phyloP scores from a whole-genome alignment of 768 basidiomycete species.

The Boletus tylopilopsis region DNA sequence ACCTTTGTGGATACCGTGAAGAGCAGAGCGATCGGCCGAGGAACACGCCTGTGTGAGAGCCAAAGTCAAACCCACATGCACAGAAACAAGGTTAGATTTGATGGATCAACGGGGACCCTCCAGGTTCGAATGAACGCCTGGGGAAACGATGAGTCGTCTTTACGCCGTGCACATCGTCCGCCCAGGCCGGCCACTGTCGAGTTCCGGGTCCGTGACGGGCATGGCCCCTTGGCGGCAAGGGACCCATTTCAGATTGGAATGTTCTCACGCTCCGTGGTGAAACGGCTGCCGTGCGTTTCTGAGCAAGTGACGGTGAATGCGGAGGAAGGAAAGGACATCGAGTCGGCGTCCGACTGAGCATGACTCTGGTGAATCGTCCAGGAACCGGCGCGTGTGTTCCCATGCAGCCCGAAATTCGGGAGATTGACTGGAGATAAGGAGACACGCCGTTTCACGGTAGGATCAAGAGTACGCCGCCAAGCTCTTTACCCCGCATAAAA shows the following conservation, averaged over 20 bases:
- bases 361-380: too few species aligned
- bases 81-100: constrained; percentile 15
- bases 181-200: constrained; percentile 29
- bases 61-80: constrained; percentile 23
- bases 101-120: constrained; percentile 6
- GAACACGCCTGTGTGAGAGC: constrained; percentile 34
- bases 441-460: too few species aligned
- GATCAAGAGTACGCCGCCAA: not conserved
- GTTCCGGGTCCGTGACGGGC: constrained; percentile 10
- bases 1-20: constrained; percentile 53
- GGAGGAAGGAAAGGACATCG: not conserved
- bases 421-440: constrained; percentile 10
- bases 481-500: too few species aligned
- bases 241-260: constrained; percentile 41
- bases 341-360: not conserved
- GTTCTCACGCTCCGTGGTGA: constrained; percentile 1
- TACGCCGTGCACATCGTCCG: constrained; percentile 32
- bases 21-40: constrained; percentile 60
- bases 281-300: constrained; percentile 2
- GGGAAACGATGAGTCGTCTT: constrained; percentile 41
- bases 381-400: constrained; percentile 1
- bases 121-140: constrained; percentile 19
- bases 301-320: not conserved
- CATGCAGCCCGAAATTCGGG: constrained; percentile 7
- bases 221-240: constrained; percentile 39